These are phyloP conservation scores for Penicillium psychrosexuale DNA, from an alignment of 2,329 filamentous ascomycete genomes.

Conservation along the genomic window DNA sequence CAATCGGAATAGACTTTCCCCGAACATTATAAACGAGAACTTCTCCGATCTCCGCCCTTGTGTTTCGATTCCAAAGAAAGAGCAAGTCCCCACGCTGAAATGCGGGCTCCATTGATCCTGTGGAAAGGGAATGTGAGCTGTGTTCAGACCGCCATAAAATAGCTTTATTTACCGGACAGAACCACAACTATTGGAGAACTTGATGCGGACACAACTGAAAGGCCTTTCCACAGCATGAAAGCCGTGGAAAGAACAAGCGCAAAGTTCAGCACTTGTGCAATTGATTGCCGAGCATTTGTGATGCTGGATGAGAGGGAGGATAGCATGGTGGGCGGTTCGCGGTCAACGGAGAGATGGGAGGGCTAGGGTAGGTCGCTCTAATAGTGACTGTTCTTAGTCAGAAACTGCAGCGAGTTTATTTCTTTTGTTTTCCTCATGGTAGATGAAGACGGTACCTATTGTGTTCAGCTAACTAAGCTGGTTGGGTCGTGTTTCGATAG, in stretches of 20 bases:
- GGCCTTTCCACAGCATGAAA: constrained; percentile 65
- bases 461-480: background rate
- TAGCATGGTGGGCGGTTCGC: constrained; percentile 56
- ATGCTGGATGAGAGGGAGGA: constrained; percentile 58
- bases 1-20: constrained; percentile 92
- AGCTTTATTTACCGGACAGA: constrained; percentile 49
- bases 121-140: background rate
- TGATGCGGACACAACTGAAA: constrained; percentile 73
- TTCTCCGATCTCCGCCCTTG: constrained; percentile 66
- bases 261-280: constrained; percentile 83
- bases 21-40: constrained; percentile 58
- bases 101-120: constrained; percentile 61
- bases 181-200: constrained; percentile 67
- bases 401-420: background rate
- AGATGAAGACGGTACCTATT: background rate
- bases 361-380: background rate
- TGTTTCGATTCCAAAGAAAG: constrained; percentile 61
- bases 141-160: background rate
- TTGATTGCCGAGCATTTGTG: constrained; percentile 72
- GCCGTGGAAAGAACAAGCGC: constrained; percentile 77
- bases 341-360: constrained; percentile 5
- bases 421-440: background rate
- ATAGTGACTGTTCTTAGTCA: background rate
- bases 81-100: constrained; percentile 64
- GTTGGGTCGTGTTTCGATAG: constrained; percentile 7